phyloP scores from a whole-genome alignment of 208 protist genomes.

The Acanthamoeba lenticulata region DNA sequence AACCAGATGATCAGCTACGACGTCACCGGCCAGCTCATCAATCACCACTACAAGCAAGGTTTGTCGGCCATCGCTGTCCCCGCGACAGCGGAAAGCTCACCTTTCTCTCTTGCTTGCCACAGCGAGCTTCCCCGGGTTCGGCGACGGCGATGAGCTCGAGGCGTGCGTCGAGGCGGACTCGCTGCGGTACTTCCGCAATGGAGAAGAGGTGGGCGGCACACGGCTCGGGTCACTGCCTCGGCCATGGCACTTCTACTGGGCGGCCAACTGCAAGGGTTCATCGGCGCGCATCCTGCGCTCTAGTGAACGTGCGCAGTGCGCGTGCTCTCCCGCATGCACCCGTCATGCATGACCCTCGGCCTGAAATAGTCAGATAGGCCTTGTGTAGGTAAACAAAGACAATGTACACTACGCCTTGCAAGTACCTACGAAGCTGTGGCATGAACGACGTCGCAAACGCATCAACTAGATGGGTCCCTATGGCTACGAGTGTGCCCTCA shows the following conservation, averaged over 20 bases:
- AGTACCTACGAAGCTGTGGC: too few species aligned
- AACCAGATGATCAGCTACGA: neutral
- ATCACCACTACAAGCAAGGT: too few species aligned
- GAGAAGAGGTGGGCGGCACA: neutral
- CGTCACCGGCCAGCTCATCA: neutral
- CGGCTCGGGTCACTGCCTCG: neutral
- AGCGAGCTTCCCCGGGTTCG: neutral
- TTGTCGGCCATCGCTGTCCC: neutral
- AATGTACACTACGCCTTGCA: too few species aligned
- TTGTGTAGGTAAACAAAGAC: too few species aligned
- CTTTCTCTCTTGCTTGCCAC: neutral
- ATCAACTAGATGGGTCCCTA: too few species aligned
- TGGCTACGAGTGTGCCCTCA: too few species aligned
- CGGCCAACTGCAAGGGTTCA: neutral
- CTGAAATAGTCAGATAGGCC: neutral
- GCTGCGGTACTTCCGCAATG: neutral
- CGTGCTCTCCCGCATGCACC: too few species aligned
- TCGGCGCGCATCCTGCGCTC: neutral
- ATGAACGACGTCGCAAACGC: too few species aligned
- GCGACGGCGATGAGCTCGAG: neutral
- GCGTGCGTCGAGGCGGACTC: neutral
- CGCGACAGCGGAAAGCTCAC: neutral
- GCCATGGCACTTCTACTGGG: neutral
- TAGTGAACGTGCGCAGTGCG: neutral
- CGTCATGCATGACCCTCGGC: neutral